phyloP scores from a whole-genome alignment of 257 asterid genomes.

The Linaria vulgaris region DNA sequence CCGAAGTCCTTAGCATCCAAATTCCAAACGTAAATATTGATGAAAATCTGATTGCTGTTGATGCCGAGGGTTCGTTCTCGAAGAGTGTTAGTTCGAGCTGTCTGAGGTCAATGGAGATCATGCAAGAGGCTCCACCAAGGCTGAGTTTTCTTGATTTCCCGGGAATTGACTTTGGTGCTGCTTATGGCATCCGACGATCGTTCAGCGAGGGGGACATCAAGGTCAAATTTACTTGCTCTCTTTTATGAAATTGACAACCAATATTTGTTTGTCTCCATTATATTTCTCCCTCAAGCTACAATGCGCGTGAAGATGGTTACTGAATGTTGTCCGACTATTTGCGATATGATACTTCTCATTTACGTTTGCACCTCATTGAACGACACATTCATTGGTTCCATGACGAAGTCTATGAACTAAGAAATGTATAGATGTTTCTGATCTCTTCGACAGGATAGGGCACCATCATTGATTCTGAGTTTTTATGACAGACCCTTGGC shows the following conservation, averaged over 20 bases:
- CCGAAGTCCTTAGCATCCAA: slow-evolving; percentile 56
- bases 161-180: slow-evolving; percentile 62
- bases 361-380: slow-evolving; percentile 2
- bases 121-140: slow-evolving; percentile 46
- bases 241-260: too few species aligned
- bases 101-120: slow-evolving; percentile 58
- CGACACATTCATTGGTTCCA: slow-evolving; percentile 27
- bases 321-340: too few species aligned
- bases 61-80: slow-evolving; percentile 37
- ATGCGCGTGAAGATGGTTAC: too few species aligned
- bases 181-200: slow-evolving; percentile 80
- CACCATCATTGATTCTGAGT: slow-evolving; percentile 61
- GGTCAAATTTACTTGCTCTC: slow-evolving; percentile 44
- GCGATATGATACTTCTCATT: too few species aligned
- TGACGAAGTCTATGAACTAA: slow-evolving; percentile 43
- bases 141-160: slow-evolving; percentile 81
- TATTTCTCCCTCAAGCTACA: too few species aligned
- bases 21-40: slow-evolving; percentile 40
- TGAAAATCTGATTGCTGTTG: slow-evolving; percentile 39
- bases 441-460: slow-evolving; percentile 53
- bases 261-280: too few species aligned
- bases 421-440: slow-evolving; percentile 60
- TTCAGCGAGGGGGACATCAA: slow-evolving; percentile 92
- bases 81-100: slow-evolving; percentile 67
- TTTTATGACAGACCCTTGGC: slow-evolving; percentile 84